phyloP scores from a whole-genome alignment of 257 asterid genomes.

The Thymus mandschuricus region DNA sequence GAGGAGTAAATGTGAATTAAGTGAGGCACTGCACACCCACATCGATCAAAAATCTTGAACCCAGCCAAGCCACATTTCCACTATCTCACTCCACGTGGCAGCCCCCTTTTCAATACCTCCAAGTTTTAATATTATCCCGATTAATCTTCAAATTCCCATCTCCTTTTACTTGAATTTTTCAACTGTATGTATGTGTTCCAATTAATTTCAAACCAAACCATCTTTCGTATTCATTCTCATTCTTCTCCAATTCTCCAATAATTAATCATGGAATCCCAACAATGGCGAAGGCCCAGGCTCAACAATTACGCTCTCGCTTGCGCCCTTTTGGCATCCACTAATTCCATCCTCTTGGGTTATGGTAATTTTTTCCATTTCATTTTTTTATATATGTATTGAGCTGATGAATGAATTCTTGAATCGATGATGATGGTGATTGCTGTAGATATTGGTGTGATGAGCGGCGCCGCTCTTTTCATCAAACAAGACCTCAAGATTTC shows the following conservation, averaged over 20 bases:
- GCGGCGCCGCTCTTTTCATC: slow-evolving; percentile 75
- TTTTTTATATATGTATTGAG: too few species aligned
- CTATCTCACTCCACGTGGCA: slow-evolving; percentile 29
- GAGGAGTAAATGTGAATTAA: not conserved
- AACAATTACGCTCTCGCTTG: slow-evolving; percentile 72
- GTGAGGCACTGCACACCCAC: not conserved
- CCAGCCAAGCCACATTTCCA: not conserved
- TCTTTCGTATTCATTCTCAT: too few species aligned
- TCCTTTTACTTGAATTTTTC: not conserved
- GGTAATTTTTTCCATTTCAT: slow-evolving; percentile 38
- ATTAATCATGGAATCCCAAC: not conserved
- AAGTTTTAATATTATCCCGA: not conserved
- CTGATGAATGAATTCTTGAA: too few species aligned
- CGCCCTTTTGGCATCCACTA: slow-evolving; percentile 83
- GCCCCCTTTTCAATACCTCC: not conserved
- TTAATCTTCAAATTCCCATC: not conserved
- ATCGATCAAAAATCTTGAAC: not conserved
- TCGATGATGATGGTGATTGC: too few species aligned
- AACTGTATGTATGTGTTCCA: not conserved
- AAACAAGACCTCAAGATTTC: slow-evolving; percentile 65
- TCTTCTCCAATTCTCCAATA: not conserved
- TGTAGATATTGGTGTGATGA: slow-evolving; percentile 82
- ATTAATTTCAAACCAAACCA: not conserved
- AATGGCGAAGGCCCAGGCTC: slow-evolving; percentile 34
- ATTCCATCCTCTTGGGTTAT: slow-evolving; percentile 81